Base-by-base conservation (phyloP, 495 filamentous ascomycete species). In the Xylaria telfairii region DNA sequence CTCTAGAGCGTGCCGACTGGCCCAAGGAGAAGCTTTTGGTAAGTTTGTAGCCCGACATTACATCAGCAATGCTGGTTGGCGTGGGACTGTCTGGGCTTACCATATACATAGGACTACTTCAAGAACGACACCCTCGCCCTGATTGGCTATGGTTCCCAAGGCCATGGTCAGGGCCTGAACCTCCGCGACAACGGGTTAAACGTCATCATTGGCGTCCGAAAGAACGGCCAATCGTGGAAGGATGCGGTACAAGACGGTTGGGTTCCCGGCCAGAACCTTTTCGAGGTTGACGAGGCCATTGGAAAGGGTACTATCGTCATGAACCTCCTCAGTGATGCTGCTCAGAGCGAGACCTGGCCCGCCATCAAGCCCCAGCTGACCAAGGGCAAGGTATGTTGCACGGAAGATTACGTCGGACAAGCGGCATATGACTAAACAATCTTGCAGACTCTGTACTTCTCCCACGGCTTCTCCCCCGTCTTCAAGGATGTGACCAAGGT, bases 401-500 rank as follows among this genome's bases (percentile, higher is more conserved):
- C 59, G 68, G 65, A 59, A 49, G 60, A 73, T 71, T 70, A 46
- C 42, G 63, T 71, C 41, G 12, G 15, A 26, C 39, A 13, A 34
- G 51, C 41, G 51, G 46, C 30, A 61, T 73, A 62, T 72, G 51
- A 62, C 72, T 81, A 2, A 62, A 66, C 42, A 67, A 51, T 69
- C 67, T 42, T 42, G 39, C 67, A 93, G 94, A 99, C 96, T 57
- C 92, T 99, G 77, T 99, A 99, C 91, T 99, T 99, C 91, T 98
- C 96, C 66, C 96, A 99, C 89, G 96, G 96, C 81, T 99, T 99
- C 92, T 99, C 96, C 71, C 96, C 96, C 78, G 95, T 99, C 83
- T 99, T 99, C 93, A 97, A 97, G 87, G 92, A 97, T 83, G 90
- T 96, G 76, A 99, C 96, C 90, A 97, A 97, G 85, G 96, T 99